These are phyloP conservation scores for Mycena leptocephala DNA, from an alignment of 768 basidiomycete genomes.

Conservation along the genomic window DNA sequence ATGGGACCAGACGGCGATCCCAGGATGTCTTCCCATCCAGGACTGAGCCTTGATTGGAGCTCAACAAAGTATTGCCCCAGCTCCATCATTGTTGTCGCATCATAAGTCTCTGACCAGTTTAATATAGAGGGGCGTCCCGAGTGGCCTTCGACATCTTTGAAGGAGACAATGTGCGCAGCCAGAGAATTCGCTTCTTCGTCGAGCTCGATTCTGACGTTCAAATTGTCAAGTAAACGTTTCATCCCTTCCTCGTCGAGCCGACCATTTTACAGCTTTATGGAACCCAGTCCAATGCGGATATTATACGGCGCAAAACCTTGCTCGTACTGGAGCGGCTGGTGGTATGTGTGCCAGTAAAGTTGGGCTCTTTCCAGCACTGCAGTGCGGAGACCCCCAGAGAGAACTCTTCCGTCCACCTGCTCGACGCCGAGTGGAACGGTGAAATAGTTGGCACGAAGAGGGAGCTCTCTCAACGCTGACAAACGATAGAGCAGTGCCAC, in stretches of 20 bases:
- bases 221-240: neutral
- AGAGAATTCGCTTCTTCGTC: neutral
- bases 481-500: neutral
- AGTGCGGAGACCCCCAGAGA: neutral
- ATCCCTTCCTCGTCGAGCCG: neutral
- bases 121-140: neutral
- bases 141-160: neutral
- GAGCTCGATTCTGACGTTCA: conserved; percentile 1
- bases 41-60: neutral
- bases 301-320: neutral
- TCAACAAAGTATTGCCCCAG: neutral
- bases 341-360: neutral
- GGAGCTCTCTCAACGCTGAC: neutral
- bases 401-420: neutral
- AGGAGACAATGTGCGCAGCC: neutral
- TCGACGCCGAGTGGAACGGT: neutral
- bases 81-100: neutral
- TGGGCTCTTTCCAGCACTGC: neutral
- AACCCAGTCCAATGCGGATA: neutral
- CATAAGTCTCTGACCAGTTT: neutral
- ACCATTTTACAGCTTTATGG: neutral
- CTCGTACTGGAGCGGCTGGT: neutral
- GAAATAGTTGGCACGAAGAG: neutral
- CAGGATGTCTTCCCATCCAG: neutral
- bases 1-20: neutral